These are phyloP conservation scores for Wickerhamomyces bisporus DNA, from an alignment of 805 yeast genomes.

Conservation along the genomic window DNA sequence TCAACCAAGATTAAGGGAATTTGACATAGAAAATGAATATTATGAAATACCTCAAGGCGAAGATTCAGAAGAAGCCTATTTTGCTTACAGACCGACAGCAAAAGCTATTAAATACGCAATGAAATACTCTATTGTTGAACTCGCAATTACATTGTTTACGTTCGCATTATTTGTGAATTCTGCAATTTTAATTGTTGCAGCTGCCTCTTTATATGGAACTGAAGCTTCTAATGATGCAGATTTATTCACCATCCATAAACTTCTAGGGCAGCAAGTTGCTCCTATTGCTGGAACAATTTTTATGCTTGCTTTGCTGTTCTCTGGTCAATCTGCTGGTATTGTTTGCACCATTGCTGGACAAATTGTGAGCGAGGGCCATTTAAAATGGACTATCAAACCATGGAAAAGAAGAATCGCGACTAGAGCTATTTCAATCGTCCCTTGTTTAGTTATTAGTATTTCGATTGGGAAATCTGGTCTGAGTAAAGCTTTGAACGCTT, in stretches of 20 bases:
- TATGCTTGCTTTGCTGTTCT: conserved; percentile 75
- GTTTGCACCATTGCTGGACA: conserved; percentile 94
- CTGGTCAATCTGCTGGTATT: conserved; percentile 89
- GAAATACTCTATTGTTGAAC: conserved; percentile 67
- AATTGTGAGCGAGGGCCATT: conserved; percentile 86
- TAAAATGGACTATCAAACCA: conserved; percentile 76
- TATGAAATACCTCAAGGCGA: conserved; percentile 26
- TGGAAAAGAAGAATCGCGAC: conserved; percentile 78
- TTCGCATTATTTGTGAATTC: conserved; percentile 85
- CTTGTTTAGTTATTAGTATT: conserved; percentile 70
- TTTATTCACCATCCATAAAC: conserved; percentile 66
- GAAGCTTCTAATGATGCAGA: conserved; percentile 77
- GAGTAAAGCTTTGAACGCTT: conserved; percentile 67
- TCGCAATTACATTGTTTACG: conserved; percentile 64
- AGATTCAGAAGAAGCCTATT: conserved; percentile 32
- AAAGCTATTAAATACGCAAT: conserved; percentile 70
- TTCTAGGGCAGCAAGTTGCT: conserved; percentile 57
- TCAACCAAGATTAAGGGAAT: conserved; percentile 77
- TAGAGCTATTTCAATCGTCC: conserved; percentile 71
- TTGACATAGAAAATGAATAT: conserved; percentile 55
- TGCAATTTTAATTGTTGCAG: conserved; percentile 77
- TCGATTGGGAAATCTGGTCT: conserved; percentile 72
- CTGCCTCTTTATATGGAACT: conserved; percentile 66
- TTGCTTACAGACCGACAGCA: conserved; percentile 59
- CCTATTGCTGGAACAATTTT: conserved; percentile 79